Percentiles rank a stretch among this genome's conserved stretches.
Evolutionary conservation across 257 asterid species (phyloP).

Genomic region (Plantago ovata): DNA sequence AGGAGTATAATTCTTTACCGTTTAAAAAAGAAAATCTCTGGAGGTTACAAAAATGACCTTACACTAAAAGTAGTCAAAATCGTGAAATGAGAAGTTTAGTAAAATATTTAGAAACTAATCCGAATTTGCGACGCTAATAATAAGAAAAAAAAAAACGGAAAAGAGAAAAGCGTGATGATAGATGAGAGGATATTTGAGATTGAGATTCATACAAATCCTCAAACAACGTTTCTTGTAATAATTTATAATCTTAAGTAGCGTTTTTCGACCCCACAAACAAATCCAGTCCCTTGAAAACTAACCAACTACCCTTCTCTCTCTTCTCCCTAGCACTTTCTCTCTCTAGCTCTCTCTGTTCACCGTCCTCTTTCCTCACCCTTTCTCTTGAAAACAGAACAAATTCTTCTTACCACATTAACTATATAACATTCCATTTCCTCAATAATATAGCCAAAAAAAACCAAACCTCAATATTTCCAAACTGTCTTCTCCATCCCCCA

Average conservation of each 20-base stretch:
- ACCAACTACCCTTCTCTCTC: not conserved
- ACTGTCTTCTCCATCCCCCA: not conserved
- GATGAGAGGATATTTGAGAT: too few species aligned
- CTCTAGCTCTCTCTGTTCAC: constrained; percentile 9
- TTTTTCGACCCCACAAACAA: constrained; percentile 24
- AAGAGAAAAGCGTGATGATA: not conserved
- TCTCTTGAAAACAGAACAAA: constrained; percentile 1
- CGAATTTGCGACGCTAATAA: not conserved
- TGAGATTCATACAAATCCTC: constrained; percentile 12
- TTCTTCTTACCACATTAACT: not conserved
- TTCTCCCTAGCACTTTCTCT: not conserved
- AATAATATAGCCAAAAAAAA: constrained; percentile 7
- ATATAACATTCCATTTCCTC: constrained; percentile 23
- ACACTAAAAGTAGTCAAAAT: not conserved
- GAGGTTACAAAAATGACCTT: too few species aligned
- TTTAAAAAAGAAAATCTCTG: too few species aligned
- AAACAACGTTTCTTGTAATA: constrained; percentile 28
- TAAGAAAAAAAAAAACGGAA: not conserved
- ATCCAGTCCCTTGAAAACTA: not conserved
- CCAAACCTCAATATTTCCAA: not conserved
- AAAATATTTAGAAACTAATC: not conserved
- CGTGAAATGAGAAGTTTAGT: not conserved
- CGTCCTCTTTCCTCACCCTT: constrained; percentile 19
- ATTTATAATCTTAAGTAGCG: not conserved
- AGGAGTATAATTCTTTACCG: too few species aligned